Percentiles rank a stretch among this genome's conserved stretches.
phyloP scores from a whole-genome alignment of 2,329 filamentous ascomycete genomes.

The Venturia effusa region DNA sequence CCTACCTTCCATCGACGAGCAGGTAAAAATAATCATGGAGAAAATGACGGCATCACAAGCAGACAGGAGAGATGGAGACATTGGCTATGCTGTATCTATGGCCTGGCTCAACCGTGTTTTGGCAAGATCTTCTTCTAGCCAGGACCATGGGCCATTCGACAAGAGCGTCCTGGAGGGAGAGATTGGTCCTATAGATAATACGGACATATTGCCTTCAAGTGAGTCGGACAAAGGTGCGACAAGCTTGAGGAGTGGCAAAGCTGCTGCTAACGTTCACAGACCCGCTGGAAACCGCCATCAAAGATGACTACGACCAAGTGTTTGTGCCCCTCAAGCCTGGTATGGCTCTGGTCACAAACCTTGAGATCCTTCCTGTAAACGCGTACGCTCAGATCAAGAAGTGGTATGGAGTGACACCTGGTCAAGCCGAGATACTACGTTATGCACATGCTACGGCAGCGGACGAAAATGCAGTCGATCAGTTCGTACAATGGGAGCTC shows the following conservation, averaged over 20 bases:
- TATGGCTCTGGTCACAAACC: slow-evolving; percentile 53
- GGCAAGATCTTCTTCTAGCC: slow-evolving; percentile 50
- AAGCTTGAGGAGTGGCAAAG: no score
- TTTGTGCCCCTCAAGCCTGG: slow-evolving; percentile 69
- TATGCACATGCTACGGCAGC: slow-evolving; percentile 66
- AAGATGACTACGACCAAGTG: slow-evolving; percentile 30
- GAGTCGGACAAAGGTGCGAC: slow-evolving; percentile 11
- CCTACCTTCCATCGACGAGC: slow-evolving; percentile 48
- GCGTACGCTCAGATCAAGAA: slow-evolving; percentile 72
- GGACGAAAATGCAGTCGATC: slow-evolving; percentile 31
- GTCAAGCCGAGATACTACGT: slow-evolving; percentile 61
- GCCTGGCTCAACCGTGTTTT: slow-evolving; percentile 68
- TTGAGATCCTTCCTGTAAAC: slow-evolving; percentile 63
- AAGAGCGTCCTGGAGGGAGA: slow-evolving; percentile 52
- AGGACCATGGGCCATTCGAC: slow-evolving; percentile 42
- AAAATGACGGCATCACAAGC: slow-evolving; percentile 34
- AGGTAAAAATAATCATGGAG: slow-evolving; percentile 61
- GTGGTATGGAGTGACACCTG: slow-evolving; percentile 69
- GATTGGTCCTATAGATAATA: slow-evolving; percentile 78
- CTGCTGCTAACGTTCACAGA: neutral
- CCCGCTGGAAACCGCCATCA: slow-evolving; percentile 4
- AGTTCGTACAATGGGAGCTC: slow-evolving; percentile 71
- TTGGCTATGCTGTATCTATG: slow-evolving; percentile 67
- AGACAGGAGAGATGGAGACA: slow-evolving; percentile 57
- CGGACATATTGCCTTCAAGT: slow-evolving; percentile 53